A percentile compares a stretch with the other conserved stretches of the same genome.
Evolutionary conservation across 192 early-diverging fungal genomes (phyloP).

Genomic region (Rhizophagus prolifer): DNA sequence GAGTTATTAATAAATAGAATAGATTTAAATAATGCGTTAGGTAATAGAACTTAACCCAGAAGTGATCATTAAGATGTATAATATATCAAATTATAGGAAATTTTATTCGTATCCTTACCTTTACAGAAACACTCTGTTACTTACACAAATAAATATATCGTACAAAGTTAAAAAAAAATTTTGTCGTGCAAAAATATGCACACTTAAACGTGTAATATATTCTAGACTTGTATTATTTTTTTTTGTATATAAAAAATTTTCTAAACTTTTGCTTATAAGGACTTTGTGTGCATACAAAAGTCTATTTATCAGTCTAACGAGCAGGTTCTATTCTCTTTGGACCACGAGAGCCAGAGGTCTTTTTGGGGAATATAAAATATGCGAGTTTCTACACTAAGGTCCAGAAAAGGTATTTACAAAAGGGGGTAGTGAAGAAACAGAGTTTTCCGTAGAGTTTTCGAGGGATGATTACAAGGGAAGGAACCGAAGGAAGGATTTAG

Average conservation of each 20-base stretch:
- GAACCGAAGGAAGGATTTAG: slow-evolving; percentile 10
- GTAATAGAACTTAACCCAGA: neutral
- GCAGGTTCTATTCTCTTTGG: slow-evolving; percentile 9
- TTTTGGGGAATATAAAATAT: slow-evolving; percentile 11
- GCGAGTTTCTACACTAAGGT: slow-evolving; percentile 15
- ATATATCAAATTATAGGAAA: neutral
- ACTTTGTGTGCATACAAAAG: slow-evolving; percentile 14
- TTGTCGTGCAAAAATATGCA: slow-evolving; percentile 23
- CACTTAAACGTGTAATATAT: slow-evolving; percentile 18
- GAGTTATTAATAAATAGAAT: neutral
- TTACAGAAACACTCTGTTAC: slow-evolving; percentile 30
- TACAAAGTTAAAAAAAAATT: slow-evolving; percentile 30
- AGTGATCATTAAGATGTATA: neutral
- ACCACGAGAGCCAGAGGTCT: slow-evolving; percentile 17
- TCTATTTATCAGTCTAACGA: slow-evolving; percentile 21
- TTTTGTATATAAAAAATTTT: neutral
- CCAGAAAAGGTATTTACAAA: slow-evolving; percentile 19
- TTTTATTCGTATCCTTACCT: slow-evolving; percentile 20
- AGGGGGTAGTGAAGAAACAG: slow-evolving; percentile 7
- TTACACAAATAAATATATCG: slow-evolving; percentile 34
- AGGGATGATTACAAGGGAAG: slow-evolving; percentile 10
- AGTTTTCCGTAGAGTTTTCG: slow-evolving; percentile 9
- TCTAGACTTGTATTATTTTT: neutral
- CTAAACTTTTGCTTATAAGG: slow-evolving; percentile 5
- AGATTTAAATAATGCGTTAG: neutral